Base-by-base conservation (phyloP, 306 rosid species). In the Corylus avellana region DNA sequence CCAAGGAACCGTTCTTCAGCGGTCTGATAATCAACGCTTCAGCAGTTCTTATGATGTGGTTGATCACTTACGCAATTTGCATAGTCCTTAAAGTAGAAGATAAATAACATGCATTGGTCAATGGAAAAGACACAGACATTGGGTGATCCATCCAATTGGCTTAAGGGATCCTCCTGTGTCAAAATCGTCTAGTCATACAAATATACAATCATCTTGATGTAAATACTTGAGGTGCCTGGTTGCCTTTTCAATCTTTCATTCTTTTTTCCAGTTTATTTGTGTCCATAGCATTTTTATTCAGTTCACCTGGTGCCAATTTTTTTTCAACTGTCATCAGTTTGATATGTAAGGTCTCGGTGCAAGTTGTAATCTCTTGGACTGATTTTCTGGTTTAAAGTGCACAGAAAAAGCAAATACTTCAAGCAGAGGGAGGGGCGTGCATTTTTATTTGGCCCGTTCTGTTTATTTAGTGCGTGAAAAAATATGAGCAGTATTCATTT, bases 41-140 rank as follows among this genome's bases (percentile, higher is more conserved):
- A 90, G 95, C 85, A 83, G 86, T 80, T 88, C 98, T 11, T 80
- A 58, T 35, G 93, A 92, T 57, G 90, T 94, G 87, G 93, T 90
- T 75, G 89, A 90, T 87, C 90, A 83, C 73, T 82, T 95, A 69
- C 84, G 85, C 75, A 86, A 85, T 70, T 75, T 90, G 88, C 90
- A 75, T 79, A 78, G 87, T 83, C 93, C 97, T 70, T 85, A 29
- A 87, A 75, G 84, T 39, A 58, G 72, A 82, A 63, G 75, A 46
- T 17, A 67, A 49, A 75, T 80, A 72, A 71, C 75, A 72, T 72
- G 50, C 12, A 64, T 14, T 35, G 25, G 51, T 67, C 72, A 67
- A 66, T 18, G 49, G 72, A 67, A 12, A 42, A 63, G 35, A 18
- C n/a, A 2, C 1, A 3, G 7, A 13, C 29, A 67, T 12, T 67